A percentile compares a stretch with the other conserved stretches of the same genome.
phyloP scores from a whole-genome alignment of 805 yeast species.

The Pichia cabralensis region DNA sequence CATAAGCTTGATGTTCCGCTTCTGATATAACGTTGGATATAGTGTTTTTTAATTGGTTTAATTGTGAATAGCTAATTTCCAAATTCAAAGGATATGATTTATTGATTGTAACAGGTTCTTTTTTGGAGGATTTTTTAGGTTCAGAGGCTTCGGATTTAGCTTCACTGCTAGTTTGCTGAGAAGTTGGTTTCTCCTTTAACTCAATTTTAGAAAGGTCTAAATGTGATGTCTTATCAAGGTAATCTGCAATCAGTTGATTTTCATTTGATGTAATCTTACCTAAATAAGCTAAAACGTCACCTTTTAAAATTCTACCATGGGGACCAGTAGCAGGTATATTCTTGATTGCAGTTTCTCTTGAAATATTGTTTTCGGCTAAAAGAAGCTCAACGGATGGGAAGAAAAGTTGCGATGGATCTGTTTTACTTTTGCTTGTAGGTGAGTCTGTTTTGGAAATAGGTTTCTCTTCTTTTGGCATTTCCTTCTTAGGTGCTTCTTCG shows the following conservation, averaged over 20 bases:
- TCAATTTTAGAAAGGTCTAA: slow-evolving; percentile 67
- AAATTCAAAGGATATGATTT: slow-evolving; percentile 2
- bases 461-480: no score
- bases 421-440: slow-evolving; percentile 3
- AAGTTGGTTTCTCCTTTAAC: no score
- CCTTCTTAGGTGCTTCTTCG: slow-evolving; percentile 6
- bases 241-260: slow-evolving; percentile 43
- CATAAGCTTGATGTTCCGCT: slow-evolving; percentile 37
- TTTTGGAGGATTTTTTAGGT: slow-evolving; percentile 22
- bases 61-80: slow-evolving; percentile 4
- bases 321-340: slow-evolving; percentile 84
- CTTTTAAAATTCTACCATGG: slow-evolving; percentile 76
- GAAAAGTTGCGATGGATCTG: slow-evolving; percentile 48
- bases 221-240: slow-evolving; percentile 44
- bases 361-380: slow-evolving; percentile 50
- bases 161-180: slow-evolving; percentile 5
- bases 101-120: slow-evolving; percentile 19
- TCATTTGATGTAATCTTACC: slow-evolving; percentile 59
- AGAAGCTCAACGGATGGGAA: slow-evolving; percentile 73
- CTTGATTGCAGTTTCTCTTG: slow-evolving; percentile 57
- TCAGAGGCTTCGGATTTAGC: slow-evolving; percentile 2
- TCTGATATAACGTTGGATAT: slow-evolving; percentile 34
- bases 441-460: slow-evolving; percentile 12
- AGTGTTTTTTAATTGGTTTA: slow-evolving; percentile 17
- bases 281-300: slow-evolving; percentile 79